Percentiles rank a stretch among this genome's conserved stretches.
phyloP scores from a whole-genome alignment of 192 early-diverging fungal genomes.

The Gamsiella multidivaricata region DNA sequence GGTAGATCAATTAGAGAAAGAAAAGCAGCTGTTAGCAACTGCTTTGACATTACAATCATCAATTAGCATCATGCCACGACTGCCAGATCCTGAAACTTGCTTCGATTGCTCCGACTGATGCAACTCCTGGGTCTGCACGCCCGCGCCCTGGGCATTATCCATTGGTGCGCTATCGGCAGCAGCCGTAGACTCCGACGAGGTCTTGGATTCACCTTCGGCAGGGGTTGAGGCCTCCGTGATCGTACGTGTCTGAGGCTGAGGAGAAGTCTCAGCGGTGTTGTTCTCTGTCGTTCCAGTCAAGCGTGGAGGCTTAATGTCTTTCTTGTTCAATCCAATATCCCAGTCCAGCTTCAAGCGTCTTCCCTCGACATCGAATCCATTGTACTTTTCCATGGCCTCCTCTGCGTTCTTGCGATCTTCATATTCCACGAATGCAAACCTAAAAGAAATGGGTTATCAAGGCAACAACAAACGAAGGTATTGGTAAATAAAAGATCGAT shows the following conservation, averaged over 20 bases:
- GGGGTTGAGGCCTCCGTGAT: slow-evolving; percentile 17
- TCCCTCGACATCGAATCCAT: slow-evolving; percentile 68
- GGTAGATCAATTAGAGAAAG: too few species aligned
- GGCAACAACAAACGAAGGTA: neutral
- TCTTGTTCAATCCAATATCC: slow-evolving; percentile 57
- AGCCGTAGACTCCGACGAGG: neutral
- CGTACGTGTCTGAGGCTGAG: slow-evolving; percentile 28
- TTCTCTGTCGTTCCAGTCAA: slow-evolving; percentile 17
- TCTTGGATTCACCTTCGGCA: slow-evolving; percentile 9
- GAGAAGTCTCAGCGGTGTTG: slow-evolving; percentile 23
- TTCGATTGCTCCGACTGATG: neutral
- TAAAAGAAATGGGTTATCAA: slow-evolving; percentile 17
- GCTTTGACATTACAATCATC: too few species aligned
- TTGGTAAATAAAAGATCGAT: neutral
- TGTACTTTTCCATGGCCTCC: slow-evolving; percentile 71
- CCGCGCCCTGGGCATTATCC: neutral
- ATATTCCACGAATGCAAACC: slow-evolving; percentile 83
- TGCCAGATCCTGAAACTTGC: too few species aligned
- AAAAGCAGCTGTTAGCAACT: too few species aligned
- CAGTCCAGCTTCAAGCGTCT: slow-evolving; percentile 67
- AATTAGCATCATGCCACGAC: too few species aligned
- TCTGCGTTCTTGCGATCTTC: slow-evolving; percentile 74
- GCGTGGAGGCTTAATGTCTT: slow-evolving; percentile 51
- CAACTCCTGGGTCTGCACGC: neutral
- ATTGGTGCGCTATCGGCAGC: neutral